Evolutionary conservation across 495 filamentous ascomycete species (phyloP).

Genomic region (Podospora australis): DNA sequence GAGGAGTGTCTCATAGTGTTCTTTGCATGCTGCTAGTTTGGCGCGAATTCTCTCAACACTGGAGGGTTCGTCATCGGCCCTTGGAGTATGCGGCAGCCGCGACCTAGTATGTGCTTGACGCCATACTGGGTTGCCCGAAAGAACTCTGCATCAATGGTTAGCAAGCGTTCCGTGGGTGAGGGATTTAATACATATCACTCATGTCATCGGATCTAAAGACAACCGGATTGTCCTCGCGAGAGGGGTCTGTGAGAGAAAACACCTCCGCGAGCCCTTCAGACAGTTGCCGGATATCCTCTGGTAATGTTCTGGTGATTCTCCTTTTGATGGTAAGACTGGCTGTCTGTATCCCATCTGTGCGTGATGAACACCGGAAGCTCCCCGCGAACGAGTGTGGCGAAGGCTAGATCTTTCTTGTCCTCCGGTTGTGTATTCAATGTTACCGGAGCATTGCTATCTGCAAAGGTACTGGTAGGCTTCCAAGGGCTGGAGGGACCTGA

Average conservation of each 20-base stretch:
- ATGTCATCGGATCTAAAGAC: slow-evolving; percentile 72
- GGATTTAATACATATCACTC: too few relatives aligned
- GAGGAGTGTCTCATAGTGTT: slow-evolving; percentile 60
- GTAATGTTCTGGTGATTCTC: slow-evolving; percentile 50
- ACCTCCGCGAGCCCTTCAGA: slow-evolving; percentile 70
- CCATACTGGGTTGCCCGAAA: slow-evolving; percentile 59
- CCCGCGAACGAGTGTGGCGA: slow-evolving; percentile 54
- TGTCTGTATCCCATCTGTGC: slow-evolving; percentile 50
- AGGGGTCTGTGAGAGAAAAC: slow-evolving; percentile 72
- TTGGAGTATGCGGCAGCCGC: slow-evolving; percentile 60
- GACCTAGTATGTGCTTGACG: slow-evolving; percentile 49
- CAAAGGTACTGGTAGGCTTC: slow-evolving; percentile 40
- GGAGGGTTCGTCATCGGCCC: slow-evolving; percentile 49
- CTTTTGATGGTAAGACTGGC: slow-evolving; percentile 52
- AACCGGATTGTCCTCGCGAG: slow-evolving; percentile 66
- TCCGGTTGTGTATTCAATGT: slow-evolving; percentile 46
- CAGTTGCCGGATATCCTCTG: slow-evolving; percentile 46
- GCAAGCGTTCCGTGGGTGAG: background rate
- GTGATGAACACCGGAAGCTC: slow-evolving; percentile 68
- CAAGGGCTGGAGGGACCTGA: slow-evolving; percentile 45
- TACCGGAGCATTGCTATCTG: slow-evolving; percentile 10
- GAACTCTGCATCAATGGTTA: slow-evolving; percentile 39
- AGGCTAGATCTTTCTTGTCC: slow-evolving; percentile 51
- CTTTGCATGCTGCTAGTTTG: slow-evolving; percentile 49
- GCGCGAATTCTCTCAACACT: slow-evolving; percentile 51